A percentile compares a stretch with the other conserved stretches of the same genome.
Conservation (phyloP, 805 yeast species). For the Nakazawaea peltata region DNA sequence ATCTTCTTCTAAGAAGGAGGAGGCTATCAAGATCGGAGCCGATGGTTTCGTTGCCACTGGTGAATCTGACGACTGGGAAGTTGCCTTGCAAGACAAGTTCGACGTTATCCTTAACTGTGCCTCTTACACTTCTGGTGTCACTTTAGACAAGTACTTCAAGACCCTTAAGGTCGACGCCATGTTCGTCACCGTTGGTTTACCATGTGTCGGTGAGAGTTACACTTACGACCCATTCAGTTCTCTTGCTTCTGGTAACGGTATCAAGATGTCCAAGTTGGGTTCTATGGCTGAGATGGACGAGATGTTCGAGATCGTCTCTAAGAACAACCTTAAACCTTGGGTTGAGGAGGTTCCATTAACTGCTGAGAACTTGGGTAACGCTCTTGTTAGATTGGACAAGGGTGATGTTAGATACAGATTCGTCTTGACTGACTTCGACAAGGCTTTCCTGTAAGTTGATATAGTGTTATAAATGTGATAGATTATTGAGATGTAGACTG, state of each 20-base stretch:
- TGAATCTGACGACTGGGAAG: conserved; percentile 35
- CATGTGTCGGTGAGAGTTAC: conserved; percentile 21
- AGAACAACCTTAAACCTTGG: conserved; percentile 40
- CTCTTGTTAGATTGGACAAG: conserved; percentile 36
- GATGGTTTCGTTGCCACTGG: conserved; percentile 45
- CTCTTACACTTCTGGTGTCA: conserved; percentile 26
- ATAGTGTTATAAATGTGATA: too few species aligned
- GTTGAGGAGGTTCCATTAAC: conserved; percentile 40
- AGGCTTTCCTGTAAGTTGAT: too few species aligned
- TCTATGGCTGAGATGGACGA: conserved; percentile 35
- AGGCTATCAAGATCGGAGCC: conserved; percentile 44
- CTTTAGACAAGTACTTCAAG: conserved; percentile 17
- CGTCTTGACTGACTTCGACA: conserved; percentile 41
- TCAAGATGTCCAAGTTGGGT: conserved; percentile 31
- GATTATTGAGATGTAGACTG: too few species aligned
- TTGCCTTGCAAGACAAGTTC: conserved; percentile 23
- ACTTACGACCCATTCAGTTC: conserved; percentile 27
- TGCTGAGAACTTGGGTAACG: conserved; percentile 33
- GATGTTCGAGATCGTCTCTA: conserved; percentile 40
- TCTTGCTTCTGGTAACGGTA: conserved; percentile 18
- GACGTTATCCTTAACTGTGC: conserved; percentile 46
- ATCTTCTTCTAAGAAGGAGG: conserved; percentile 36
- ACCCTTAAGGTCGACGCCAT: conserved; percentile 21
- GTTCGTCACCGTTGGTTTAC: conserved; percentile 31
- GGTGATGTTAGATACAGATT: conserved; percentile 50